These are phyloP conservation scores for Phytopythium delawarense DNA, from an alignment of 352 stramenopile species.

Conservation along the genomic window DNA sequence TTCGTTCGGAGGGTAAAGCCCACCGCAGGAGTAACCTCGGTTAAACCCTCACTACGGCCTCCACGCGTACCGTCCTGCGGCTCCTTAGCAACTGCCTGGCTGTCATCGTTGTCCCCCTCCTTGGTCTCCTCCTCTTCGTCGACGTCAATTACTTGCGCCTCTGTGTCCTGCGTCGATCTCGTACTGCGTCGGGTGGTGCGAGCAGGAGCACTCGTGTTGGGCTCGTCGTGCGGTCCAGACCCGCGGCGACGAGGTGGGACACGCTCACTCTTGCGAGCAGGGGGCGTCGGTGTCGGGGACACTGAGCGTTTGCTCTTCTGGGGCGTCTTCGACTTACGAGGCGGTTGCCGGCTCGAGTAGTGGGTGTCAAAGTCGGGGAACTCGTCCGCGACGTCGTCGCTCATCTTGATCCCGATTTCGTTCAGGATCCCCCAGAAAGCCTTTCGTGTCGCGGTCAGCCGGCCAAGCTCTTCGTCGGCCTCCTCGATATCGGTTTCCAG, in stretches of 20 bases:
- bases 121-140: slow-evolving; percentile 4
- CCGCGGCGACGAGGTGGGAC: slow-evolving; percentile 9
- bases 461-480: slow-evolving; percentile 34
- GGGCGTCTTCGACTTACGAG: slow-evolving; percentile 24
- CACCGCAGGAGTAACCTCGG: neutral
- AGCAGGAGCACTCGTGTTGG: neutral
- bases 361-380: slow-evolving; percentile 47
- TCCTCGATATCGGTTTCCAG: slow-evolving; percentile 63
- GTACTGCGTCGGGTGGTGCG: slow-evolving; percentile 3
- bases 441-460: slow-evolving; percentile 42
- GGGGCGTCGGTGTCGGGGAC: slow-evolving; percentile 7
- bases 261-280: slow-evolving; percentile 15
- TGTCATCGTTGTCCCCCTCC: neutral
- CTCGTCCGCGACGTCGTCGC: slow-evolving; percentile 49
- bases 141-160: slow-evolving; percentile 3
- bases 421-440: slow-evolving; percentile 61
- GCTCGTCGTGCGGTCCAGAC: slow-evolving; percentile 12
- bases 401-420: slow-evolving; percentile 53
- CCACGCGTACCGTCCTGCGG: neutral
- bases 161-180: neutral
- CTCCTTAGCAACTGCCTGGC: neutral
- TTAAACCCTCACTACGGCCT: neutral
- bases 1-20: slow-evolving; percentile 2
- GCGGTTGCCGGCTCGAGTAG: slow-evolving; percentile 34
- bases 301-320: slow-evolving; percentile 11